A percentile compares a stretch with the other conserved stretches of the same genome.
These are phyloP conservation scores for Austroboletus novae-zelandiae DNA, from an alignment of 1,284 basidiomycete genomes.

Conservation along the genomic window DNA sequence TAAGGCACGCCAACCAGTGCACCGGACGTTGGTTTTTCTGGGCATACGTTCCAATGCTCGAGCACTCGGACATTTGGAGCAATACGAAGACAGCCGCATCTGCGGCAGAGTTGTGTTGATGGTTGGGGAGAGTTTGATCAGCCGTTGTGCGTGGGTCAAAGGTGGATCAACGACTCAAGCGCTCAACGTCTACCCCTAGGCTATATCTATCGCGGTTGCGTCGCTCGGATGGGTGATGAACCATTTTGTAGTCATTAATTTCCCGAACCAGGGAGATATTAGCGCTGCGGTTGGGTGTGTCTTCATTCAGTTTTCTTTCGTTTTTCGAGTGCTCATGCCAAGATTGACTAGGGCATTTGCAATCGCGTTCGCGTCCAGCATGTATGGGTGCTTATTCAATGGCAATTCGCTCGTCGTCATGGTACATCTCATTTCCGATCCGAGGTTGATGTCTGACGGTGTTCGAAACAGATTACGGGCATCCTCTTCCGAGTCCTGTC, in stretches of 20 bases:
- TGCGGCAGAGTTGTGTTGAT: too few species aligned
- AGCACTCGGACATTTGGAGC: too few species aligned
- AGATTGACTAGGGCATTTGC: slow-evolving; percentile 59
- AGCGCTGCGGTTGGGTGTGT: slow-evolving; percentile 65
- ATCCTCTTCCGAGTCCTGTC: slow-evolving; percentile 88
- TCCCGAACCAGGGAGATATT: slow-evolving; percentile 71
- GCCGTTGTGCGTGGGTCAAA: too few species aligned
- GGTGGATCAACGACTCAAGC: too few species aligned
- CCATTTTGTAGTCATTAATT: slow-evolving; percentile 67
- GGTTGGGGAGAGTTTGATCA: too few species aligned
- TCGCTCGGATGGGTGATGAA: slow-evolving; percentile 80
- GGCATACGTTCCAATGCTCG: too few species aligned
- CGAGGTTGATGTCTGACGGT: neutral
- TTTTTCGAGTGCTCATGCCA: neutral
- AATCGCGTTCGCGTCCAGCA: slow-evolving; percentile 80
- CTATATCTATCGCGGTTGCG: slow-evolving; percentile 61
- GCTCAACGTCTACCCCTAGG: slow-evolving; percentile 35
- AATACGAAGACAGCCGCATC: too few species aligned
- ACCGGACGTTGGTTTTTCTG: too few species aligned
- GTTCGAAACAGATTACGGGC: slow-evolving; percentile 58
- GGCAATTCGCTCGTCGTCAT: slow-evolving; percentile 79
- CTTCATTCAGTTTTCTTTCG: neutral
- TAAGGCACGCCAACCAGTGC: too few species aligned
- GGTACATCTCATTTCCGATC: slow-evolving; percentile 38
- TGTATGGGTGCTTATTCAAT: slow-evolving; percentile 79